These are phyloP conservation scores for Echeveria elegans DNA, from an alignment of 164 flowering plant species.

Conservation along the genomic window DNA sequence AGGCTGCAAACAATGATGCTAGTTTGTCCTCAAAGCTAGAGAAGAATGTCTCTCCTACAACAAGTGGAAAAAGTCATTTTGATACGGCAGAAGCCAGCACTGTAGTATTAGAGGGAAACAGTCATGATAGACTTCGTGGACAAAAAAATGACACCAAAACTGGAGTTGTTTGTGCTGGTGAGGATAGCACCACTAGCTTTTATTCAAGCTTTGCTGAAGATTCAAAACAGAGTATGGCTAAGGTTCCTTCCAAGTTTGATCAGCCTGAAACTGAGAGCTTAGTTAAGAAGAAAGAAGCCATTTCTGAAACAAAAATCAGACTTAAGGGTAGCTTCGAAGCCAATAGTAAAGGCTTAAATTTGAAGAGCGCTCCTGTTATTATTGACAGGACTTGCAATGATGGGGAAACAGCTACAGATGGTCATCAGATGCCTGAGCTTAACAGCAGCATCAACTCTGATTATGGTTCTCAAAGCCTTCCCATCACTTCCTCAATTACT, in stretches of 20 bases:
- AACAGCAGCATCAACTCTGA: neutral
- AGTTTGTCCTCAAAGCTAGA: constrained; percentile 13
- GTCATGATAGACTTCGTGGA: neutral
- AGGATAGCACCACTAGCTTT: too few relatives aligned
- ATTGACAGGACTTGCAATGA: neutral
- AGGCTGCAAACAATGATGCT: constrained; percentile 9
- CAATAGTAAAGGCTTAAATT: neutral
- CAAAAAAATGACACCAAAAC: neutral
- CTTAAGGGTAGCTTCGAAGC: neutral
- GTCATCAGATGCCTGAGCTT: neutral
- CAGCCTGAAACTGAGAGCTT: too few relatives aligned
- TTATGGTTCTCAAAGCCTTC: neutral
- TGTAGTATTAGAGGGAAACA: neutral
- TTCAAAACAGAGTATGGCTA: neutral
- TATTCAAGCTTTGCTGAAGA: too few relatives aligned
- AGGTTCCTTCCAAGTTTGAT: too few relatives aligned
- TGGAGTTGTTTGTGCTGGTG: neutral
- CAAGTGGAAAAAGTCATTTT: constrained; percentile 4
- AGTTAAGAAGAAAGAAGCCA: too few relatives aligned
- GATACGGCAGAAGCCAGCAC: constrained; percentile 10
- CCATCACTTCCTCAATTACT: neutral
- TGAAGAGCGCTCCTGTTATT: neutral
- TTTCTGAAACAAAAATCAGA: neutral
- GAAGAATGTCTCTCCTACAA: constrained; percentile 15
- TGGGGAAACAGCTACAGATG: neutral